Evolutionary conservation across 2,329 filamentous ascomycete species (phyloP).

Genomic region (Paraphoma chrysanthemicola): DNA sequence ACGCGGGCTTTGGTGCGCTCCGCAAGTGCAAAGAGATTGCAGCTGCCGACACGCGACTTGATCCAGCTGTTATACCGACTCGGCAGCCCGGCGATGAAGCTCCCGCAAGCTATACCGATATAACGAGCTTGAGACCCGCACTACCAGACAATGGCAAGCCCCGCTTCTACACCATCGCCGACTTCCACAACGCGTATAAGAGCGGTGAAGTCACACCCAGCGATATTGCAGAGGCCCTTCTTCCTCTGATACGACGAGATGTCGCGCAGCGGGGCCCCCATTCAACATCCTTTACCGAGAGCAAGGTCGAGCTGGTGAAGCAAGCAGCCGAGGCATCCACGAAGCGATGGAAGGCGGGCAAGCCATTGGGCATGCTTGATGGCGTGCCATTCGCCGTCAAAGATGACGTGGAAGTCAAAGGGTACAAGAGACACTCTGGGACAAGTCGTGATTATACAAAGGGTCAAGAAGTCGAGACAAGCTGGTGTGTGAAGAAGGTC

Average conservation of each 20-base stretch:
- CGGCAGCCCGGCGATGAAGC: constrained; percentile 20
- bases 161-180: constrained; percentile 64
- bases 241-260: constrained; percentile 73
- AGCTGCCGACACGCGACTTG: constrained; percentile 60
- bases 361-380: constrained; percentile 73
- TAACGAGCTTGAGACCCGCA: constrained; percentile 25
- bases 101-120: constrained; percentile 26
- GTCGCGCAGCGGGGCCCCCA: constrained; percentile 64
- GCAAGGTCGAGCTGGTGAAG: constrained; percentile 67
- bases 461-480: constrained; percentile 60
- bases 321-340: constrained; percentile 77
- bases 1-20: constrained; percentile 70
- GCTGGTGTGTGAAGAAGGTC: constrained; percentile 75
- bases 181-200: constrained; percentile 79
- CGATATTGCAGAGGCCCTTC: constrained; percentile 72
- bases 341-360: constrained; percentile 71
- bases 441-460: constrained; percentile 65
- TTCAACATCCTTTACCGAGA: constrained; percentile 75
- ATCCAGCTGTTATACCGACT: constrained; percentile 64
- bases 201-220: constrained; percentile 74
- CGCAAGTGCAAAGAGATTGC: constrained; percentile 63
- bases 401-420: constrained; percentile 76
- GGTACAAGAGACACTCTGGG: constrained; percentile 72
- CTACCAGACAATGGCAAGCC: constrained; percentile 19
- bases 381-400: constrained; percentile 86